Evolutionary conservation across 345 rosid genomes (phyloP).

Genomic region (Pistacia integerrima): DNA sequence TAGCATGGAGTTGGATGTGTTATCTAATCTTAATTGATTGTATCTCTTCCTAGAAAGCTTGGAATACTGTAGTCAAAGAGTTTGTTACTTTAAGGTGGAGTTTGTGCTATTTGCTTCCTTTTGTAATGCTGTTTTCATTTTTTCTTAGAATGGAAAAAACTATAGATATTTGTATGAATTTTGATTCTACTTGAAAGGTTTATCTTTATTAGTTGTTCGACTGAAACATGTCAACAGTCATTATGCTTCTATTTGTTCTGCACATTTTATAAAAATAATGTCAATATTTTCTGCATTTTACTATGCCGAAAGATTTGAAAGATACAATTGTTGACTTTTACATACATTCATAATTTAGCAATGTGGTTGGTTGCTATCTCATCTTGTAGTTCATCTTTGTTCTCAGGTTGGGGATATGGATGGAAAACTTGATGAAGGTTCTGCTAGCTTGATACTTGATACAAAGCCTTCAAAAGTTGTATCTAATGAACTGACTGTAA

Average conservation of each 20-base stretch:
- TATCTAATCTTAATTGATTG: too few relatives aligned
- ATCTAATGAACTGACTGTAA: conserved; percentile 88
- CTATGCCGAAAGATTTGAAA: background rate
- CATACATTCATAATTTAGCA: background rate
- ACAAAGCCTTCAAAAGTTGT: conserved; percentile 94
- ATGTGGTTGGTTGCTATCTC: conserved; percentile 4
- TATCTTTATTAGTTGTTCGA: background rate
- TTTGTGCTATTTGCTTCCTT: background rate
- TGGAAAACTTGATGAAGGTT: conserved; percentile 86
- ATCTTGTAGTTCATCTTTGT: conserved; percentile 22
- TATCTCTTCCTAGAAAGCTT: too few relatives aligned
- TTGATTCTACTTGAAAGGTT: background rate
- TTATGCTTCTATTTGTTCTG: background rate
- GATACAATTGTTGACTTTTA: background rate
- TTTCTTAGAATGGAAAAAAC: background rate
- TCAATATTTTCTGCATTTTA: background rate
- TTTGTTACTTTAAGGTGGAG: background rate
- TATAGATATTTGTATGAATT: too few relatives aligned
- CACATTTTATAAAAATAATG: background rate
- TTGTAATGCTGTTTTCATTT: background rate
- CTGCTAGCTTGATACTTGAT: conserved; percentile 90
- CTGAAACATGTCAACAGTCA: background rate
- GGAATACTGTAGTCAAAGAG: too few relatives aligned
- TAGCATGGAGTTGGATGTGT: background rate
- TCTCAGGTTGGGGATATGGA: conserved; percentile 73